A percentile compares a stretch with the other conserved stretches of the same genome.
These are phyloP conservation scores for Auricularia auricula-judae DNA, from an alignment of 768 basidiomycete genomes.

Conservation along the genomic window DNA sequence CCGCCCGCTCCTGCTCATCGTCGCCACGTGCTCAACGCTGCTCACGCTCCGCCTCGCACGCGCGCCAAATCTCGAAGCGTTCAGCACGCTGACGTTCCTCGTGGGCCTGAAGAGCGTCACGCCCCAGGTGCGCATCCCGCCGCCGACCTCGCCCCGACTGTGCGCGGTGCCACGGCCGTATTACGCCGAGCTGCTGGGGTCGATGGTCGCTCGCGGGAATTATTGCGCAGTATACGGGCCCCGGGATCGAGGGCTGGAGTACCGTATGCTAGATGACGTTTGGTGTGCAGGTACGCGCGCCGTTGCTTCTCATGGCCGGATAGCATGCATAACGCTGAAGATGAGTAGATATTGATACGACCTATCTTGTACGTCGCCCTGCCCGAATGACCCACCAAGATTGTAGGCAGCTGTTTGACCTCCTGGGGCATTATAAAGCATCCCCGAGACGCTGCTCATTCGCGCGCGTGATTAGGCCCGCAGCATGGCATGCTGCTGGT, in stretches of 20 bases:
- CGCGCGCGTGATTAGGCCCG: conserved; percentile 24
- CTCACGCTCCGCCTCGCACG: conserved; percentile 65
- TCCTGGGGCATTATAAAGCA: conserved; percentile 25
- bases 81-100: conserved; percentile 60
- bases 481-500: no score
- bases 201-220: conserved; percentile 68
- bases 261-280: conserved; percentile 32
- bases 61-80: conserved; percentile 44
- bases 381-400: conserved; percentile 33
- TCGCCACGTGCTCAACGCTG: conserved; percentile 40
- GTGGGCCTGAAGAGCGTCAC: conserved; percentile 62
- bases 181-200: conserved; percentile 46
- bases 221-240: conserved; percentile 53
- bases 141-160: conserved; percentile 70
- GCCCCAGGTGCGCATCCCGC: conserved; percentile 42
- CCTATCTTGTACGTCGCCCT: conserved; percentile 24
- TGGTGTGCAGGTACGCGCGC: conserved; percentile 16
- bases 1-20: conserved; percentile 52
- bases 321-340: no score
- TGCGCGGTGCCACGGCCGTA: conserved; percentile 61
- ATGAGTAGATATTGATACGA: conserved; percentile 10
- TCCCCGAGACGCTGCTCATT: conserved; percentile 69
- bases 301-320: no score
- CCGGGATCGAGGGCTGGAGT: conserved; percentile 28
- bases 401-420: conserved; percentile 20